Conservation (phyloP, 2,329 filamentous ascomycete genomes). For the Didymosphaeria variabile region DNA sequence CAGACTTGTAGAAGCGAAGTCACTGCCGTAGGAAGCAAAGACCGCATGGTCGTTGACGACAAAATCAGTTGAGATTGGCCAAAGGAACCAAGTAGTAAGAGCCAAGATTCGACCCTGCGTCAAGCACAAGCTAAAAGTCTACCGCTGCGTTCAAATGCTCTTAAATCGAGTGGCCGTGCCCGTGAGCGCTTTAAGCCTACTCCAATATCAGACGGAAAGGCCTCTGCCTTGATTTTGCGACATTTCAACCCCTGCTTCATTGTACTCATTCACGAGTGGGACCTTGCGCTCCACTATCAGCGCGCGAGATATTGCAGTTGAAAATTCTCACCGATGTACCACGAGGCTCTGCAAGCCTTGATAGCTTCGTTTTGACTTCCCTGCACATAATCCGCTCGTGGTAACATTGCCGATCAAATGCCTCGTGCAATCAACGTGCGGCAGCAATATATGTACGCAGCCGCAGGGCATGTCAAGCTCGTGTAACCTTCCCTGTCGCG, state of each 20-base stretch:
- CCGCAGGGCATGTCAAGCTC: constrained; percentile 6
- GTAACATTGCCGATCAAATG: constrained; percentile 2
- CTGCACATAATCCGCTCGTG: constrained; percentile 14
- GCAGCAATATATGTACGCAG: constrained; percentile 1
- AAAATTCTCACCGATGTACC: neutral
- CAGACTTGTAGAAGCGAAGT: constrained; percentile 7
- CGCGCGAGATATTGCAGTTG: constrained; percentile 9
- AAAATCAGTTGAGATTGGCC: neutral
- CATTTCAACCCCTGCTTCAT: neutral
- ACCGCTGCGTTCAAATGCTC: neutral
- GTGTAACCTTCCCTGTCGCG: neutral
- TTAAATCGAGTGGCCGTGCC: neutral
- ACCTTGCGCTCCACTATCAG: neutral
- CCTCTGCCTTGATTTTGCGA: neutral
- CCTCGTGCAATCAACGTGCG: constrained; percentile 15
- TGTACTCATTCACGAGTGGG: neutral
- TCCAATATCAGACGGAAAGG: too few species aligned
- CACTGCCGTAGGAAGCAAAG: neutral
- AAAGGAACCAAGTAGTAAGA: neutral
- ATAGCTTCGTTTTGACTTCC: constrained; percentile 10
- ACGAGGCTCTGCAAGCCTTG: neutral
- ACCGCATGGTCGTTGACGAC: neutral
- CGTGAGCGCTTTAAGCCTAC: neutral
- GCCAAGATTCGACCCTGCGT: neutral
- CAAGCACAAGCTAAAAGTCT: neutral